Conservation (phyloP, 192 early-diverging fungal species). For the Cetraspora pellucida region DNA sequence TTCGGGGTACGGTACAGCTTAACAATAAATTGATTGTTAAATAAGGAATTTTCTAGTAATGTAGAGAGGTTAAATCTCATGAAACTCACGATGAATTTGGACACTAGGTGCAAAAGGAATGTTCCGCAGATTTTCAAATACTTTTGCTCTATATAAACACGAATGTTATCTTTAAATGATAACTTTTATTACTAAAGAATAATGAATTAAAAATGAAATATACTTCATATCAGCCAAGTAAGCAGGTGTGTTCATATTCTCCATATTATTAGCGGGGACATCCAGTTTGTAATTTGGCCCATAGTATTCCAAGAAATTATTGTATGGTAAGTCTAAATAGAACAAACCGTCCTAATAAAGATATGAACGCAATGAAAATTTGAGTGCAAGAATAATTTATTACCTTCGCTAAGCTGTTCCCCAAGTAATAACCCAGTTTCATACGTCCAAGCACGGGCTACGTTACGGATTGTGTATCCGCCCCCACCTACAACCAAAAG, state of each 20-base stretch:
- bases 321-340: conserved; percentile 73
- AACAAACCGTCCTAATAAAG: background rate
- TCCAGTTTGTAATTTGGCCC: conserved; percentile 91
- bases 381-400: background rate
- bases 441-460: conserved; percentile 93
- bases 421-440: conserved; percentile 88
- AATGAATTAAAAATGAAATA: background rate
- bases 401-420: conserved; percentile 67
- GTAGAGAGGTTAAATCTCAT: background rate
- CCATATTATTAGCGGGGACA: conserved; percentile 83
- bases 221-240: conserved; percentile 86
- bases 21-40: conserved; percentile 25
- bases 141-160: conserved; percentile 41
- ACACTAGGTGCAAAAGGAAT: conserved; percentile 74
- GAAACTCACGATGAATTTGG: conserved; percentile 66
- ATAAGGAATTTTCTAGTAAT: background rate
- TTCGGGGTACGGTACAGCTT: conserved; percentile 63
- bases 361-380: background rate
- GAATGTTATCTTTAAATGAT: background rate
- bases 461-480: conserved; percentile 98
- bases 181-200: background rate
- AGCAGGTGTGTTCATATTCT: conserved; percentile 85
- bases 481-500: conserved; percentile 93
- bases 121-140: conserved; percentile 71
- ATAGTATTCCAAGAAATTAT: conserved; percentile 89